phyloP scores from a whole-genome alignment of 371 early-diverging fungal genomes.

The Lichtheimia ornata region DNA sequence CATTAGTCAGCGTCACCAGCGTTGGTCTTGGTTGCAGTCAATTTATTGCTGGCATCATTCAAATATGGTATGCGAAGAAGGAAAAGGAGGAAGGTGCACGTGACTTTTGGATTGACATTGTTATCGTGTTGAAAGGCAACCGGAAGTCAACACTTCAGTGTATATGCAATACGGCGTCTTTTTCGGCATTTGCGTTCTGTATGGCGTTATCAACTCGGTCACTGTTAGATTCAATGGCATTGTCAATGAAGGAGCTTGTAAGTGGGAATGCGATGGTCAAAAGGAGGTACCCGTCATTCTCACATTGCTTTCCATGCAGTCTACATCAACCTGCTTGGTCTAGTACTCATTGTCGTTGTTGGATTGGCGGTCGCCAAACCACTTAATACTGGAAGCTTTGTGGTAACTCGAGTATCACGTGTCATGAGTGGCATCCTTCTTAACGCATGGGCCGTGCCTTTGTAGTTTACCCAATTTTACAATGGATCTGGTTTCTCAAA shows the following conservation, averaged over 20 bases:
- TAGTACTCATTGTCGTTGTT: slow-evolving; percentile 53
- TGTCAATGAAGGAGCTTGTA: slow-evolving; percentile 56
- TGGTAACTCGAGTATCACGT: slow-evolving; percentile 17
- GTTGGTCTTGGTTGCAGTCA: slow-evolving; percentile 57
- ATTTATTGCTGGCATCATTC: slow-evolving; percentile 55
- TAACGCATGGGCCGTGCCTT: not conserved
- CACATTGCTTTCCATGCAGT: slow-evolving; percentile 14
- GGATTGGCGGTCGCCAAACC: slow-evolving; percentile 49
- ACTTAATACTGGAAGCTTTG: slow-evolving; percentile 35
- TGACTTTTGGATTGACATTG: not conserved
- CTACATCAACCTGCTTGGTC: slow-evolving; percentile 52
- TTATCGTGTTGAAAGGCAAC: slow-evolving; percentile 19
- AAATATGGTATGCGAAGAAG: slow-evolving; percentile 42
- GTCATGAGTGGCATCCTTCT: not conserved
- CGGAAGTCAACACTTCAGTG: slow-evolving; percentile 34
- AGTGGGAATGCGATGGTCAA: slow-evolving; percentile 11
- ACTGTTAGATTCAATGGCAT: slow-evolving; percentile 52
- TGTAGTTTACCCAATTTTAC: slow-evolving; percentile 23
- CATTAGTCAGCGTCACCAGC: slow-evolving; percentile 33
- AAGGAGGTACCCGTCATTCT: not conserved
- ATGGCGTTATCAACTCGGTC: slow-evolving; percentile 56
- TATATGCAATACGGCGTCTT: slow-evolving; percentile 56
- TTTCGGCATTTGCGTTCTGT: slow-evolving; percentile 43
- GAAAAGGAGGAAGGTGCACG: too few relatives aligned
- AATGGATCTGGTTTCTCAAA: slow-evolving; percentile 36